phyloP scores from a whole-genome alignment of 495 filamentous ascomycete species.

The Articulospora tetracladia region DNA sequence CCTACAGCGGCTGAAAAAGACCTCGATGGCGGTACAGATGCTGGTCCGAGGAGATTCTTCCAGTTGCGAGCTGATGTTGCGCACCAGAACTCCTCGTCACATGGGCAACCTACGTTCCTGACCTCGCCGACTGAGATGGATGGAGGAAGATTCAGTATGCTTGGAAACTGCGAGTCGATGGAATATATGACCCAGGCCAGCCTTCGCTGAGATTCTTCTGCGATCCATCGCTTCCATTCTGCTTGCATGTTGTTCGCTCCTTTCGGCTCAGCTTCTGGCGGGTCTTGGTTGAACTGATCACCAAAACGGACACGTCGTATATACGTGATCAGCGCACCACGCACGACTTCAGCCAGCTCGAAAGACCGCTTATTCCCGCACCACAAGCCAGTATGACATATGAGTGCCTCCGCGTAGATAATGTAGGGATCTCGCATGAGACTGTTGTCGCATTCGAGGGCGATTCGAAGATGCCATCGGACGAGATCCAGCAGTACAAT shows the following conservation, averaged over 20 bases:
- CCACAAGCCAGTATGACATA: constrained; percentile 17
- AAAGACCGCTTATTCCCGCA: constrained; percentile 19
- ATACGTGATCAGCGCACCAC: constrained; percentile 10
- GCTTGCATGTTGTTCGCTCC: background rate
- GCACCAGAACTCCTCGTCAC: constrained; percentile 20
- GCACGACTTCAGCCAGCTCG: constrained; percentile 15
- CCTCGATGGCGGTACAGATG: constrained; percentile 13
- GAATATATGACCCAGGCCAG: constrained; percentile 13
- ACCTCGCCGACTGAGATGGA: constrained; percentile 16
- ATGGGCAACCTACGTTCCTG: constrained; percentile 12
- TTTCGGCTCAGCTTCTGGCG: background rate
- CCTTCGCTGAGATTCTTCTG: constrained; percentile 9
- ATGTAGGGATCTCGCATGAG: constrained; percentile 16
- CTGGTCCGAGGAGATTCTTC: constrained; percentile 20
- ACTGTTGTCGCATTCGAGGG: constrained; percentile 18
- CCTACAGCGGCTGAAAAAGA: constrained; percentile 15
- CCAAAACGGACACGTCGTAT: constrained; percentile 6
- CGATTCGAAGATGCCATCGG: constrained; percentile 14
- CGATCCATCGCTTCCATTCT: constrained; percentile 14
- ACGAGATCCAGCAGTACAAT: constrained; percentile 14
- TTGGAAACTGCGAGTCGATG: constrained; percentile 18
- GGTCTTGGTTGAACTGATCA: background rate
- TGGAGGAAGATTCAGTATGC: constrained; percentile 13
- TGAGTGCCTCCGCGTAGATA: constrained; percentile 17
- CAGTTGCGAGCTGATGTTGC: constrained; percentile 13